A percentile compares a stretch with the other conserved stretches of the same genome.
Evolutionary conservation across 2,329 filamentous ascomycete species (phyloP).

Genomic region (Trichoderma sp.): DNA sequence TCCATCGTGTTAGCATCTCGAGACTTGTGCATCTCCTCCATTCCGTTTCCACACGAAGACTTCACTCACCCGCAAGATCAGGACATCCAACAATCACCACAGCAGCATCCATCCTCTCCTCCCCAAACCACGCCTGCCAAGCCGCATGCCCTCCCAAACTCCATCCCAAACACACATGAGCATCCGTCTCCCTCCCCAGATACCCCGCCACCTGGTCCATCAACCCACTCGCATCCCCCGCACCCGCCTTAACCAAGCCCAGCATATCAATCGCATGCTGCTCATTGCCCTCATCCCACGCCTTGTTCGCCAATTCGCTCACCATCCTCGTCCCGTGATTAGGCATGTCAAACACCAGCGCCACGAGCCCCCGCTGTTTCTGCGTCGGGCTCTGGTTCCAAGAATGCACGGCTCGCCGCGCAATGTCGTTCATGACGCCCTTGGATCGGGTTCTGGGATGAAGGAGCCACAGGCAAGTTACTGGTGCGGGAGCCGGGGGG

Average conservation of each 20-base stretch:
- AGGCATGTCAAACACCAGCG: conserved; percentile 84
- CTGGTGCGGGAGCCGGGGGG: conserved; percentile 45
- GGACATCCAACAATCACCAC: conserved; percentile 85
- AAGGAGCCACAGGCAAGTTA: conserved; percentile 88
- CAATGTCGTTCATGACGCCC: conserved; percentile 73
- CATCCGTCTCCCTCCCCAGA: conserved; percentile 51
- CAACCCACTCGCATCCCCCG: conserved; percentile 69
- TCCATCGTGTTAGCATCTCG: not conserved
- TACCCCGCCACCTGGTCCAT: conserved; percentile 78
- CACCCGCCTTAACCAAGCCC: conserved; percentile 68
- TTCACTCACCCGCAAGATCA: conserved; percentile 67
- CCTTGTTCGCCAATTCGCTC: conserved; percentile 65
- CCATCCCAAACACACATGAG: conserved; percentile 76
- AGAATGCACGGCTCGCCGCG: conserved; percentile 63
- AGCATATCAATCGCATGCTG: conserved; percentile 93
- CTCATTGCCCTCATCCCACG: conserved; percentile 76
- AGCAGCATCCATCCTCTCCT: conserved; percentile 74
- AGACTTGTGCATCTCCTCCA: not conserved
- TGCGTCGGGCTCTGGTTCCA: conserved; percentile 54
- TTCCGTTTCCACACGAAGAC: not conserved
- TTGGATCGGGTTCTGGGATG: conserved; percentile 73
- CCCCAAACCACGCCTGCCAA: conserved; percentile 79
- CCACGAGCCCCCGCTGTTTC: conserved; percentile 63
- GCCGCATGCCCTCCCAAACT: conserved; percentile 84
- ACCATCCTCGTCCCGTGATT: conserved; percentile 81